These are phyloP conservation scores for Alternaria triticina DNA, from an alignment of 2,329 filamentous ascomycete genomes.

Conservation along the genomic window DNA sequence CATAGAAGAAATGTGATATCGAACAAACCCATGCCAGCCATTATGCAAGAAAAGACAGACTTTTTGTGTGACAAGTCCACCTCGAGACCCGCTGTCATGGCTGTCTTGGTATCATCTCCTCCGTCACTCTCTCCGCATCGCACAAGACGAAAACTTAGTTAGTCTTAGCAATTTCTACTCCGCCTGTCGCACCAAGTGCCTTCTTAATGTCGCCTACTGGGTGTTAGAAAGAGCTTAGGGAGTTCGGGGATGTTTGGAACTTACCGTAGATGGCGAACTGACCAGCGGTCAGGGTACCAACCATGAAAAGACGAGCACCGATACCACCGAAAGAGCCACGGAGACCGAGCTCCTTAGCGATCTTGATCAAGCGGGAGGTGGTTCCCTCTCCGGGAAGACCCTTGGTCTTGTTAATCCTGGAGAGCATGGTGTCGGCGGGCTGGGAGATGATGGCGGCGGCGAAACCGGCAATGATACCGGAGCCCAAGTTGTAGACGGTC, in stretches of 20 bases:
- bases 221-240: too few relatives aligned
- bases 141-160: conserved; percentile 8
- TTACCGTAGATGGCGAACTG: conserved; percentile 85
- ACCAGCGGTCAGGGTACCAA: conserved; percentile 62
- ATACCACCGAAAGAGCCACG: conserved; percentile 81
- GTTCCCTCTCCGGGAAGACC: conserved; percentile 86
- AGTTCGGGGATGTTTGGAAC: too few relatives aligned
- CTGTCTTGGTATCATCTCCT: conserved; percentile 39
- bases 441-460: conserved; percentile 86
- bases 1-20: conserved; percentile 23
- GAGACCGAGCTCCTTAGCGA: conserved; percentile 82
- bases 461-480: conserved; percentile 85
- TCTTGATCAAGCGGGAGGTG: conserved; percentile 82
- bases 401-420: conserved; percentile 96
- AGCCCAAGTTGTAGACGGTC: conserved; percentile 83
- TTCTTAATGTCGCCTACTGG: conserved; percentile 41
- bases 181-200: conserved; percentile 71
- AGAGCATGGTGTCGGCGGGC: conserved; percentile 91
- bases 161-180: conserved; percentile 51
- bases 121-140: conserved; percentile 6
- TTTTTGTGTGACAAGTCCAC: conserved; percentile 26
- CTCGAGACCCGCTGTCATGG: conserved; percentile 20
- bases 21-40: conserved; percentile 29
- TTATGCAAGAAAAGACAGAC: conserved; percentile 42
- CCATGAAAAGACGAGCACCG: conserved; percentile 77